Evolutionary conservation across 257 asterid genomes (phyloP), one percentile per base, ranked within the genome.

Genomic region (Orobanche coerulescens): DNA sequence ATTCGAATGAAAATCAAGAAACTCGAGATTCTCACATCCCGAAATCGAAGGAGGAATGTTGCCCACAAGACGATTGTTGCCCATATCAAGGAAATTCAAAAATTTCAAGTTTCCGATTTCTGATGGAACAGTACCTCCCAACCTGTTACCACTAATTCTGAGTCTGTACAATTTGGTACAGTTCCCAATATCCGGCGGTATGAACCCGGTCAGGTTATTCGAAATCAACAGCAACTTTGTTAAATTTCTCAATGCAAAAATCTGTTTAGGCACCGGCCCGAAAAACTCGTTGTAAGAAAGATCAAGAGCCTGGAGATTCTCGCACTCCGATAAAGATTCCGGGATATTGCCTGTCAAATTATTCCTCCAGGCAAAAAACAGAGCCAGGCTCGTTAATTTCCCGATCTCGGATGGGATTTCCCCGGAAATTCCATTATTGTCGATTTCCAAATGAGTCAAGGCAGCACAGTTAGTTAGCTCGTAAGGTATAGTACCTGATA

Each of bases 361-460:
- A 70, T 92, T 92, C 83, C 69, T 78, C 98, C 98, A 92, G 58
- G 98, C 97, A 24, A 88, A 92, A 61, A 92, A 81, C 70, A 92
- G 78, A 40, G 76, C 82, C 73, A 92, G 52, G 58, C 76, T 75
- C 61, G 55, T 73, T 31, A 92, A 23, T 8, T 74, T 82, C 33
- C 98, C 94, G 24, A 92, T 80, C 42, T 77, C 70, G 18, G 25
- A 14, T 0, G 98, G 98, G 54, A 92, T 84, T 22, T 84, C 90
- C 0, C 98, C 98, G 0, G 91, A 81, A 22, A 92, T 61, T 1
- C 8, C 65, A 61, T 92, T 92, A 76, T 92, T 89, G 74, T 92
- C 98, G n/a, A 92, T 78, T 69, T 92, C 98, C 73, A 92, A 66
- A 64, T 84, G 92, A 78, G 87, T 84, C 66, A 92, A 69, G 23